Base-by-base conservation (phyloP, 1,284 basidiomycete genomes). In the Peniophora sp. region DNA sequence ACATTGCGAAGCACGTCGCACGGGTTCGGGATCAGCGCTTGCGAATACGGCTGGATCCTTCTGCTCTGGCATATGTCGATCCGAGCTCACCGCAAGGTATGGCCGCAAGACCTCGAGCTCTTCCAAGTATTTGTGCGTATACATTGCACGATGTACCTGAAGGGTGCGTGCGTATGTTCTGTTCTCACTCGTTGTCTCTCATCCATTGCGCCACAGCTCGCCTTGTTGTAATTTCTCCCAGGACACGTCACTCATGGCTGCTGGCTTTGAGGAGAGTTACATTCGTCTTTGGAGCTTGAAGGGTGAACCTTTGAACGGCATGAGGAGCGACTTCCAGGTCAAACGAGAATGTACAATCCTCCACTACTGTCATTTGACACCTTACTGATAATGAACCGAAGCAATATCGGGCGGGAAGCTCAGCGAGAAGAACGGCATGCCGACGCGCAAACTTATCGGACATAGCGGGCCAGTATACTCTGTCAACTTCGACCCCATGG, bases 391-490 rank as follows among this genome's bases (percentile, higher is more conserved):
- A 44, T 55, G 38, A 34, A 36, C 36, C 46, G 11, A 46, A 91
- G 89, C 72, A 45, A 60, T 75, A 22, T 81, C 82, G 8, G 65
- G 88, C 14, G 75, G 74, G 24, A 83, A 83, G 63, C 75, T 87
- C 19, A 75, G 79, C 57, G 89, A 93, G 65, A 91, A 86, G 64
- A 85, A 85, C 51, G 89, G 85, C 1, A 75, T 79, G 22, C 83
- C 86, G 0, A 92, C 93, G 23, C 85, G 95, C 34, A 97, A 97
- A 69, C 78, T 99, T 12, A 85, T 99, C 50, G 97, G 94, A 1
- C 97, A 99, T 66, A 96, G 92, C 55, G 97, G 92, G 1, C 93
- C 97, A 17, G 93, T 99, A 24, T 99, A 98, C 66, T 86, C 91
- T 1, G 79, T 98, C 14, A 84, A 89, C 6, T 99, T 99, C 63